These are phyloP conservation scores for Suillus variegatus DNA, from an alignment of 768 basidiomycete species.

Conservation along the genomic window DNA sequence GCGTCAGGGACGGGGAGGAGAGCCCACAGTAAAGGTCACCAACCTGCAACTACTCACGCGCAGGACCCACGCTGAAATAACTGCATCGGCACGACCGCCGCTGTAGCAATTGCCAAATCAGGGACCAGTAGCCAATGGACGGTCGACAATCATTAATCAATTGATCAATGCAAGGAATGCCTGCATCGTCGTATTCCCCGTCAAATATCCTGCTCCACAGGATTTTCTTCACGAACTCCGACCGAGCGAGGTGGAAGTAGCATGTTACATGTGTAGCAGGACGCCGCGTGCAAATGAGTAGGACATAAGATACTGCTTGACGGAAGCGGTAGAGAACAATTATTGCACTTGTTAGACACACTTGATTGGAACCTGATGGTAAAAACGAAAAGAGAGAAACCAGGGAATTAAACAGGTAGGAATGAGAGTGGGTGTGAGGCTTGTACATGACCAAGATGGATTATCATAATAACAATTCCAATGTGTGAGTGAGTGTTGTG, in stretches of 20 bases:
- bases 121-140: slow-evolving; percentile 2
- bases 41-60: slow-evolving; percentile 3
- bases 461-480: slow-evolving; percentile 38
- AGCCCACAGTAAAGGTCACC: slow-evolving; percentile 3
- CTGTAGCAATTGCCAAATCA: slow-evolving; percentile 4
- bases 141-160: slow-evolving; percentile 8
- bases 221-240: slow-evolving; percentile 13
- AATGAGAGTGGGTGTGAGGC: slow-evolving; percentile 32
- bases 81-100: slow-evolving; percentile 6
- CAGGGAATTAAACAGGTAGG: slow-evolving; percentile 30
- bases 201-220: slow-evolving; percentile 3
- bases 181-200: slow-evolving; percentile 3
- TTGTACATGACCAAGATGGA: slow-evolving; percentile 39
- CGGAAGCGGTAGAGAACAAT: slow-evolving; percentile 22
- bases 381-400: slow-evolving; percentile 15
- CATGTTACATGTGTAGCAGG: slow-evolving; percentile 23
- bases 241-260: slow-evolving; percentile 16
- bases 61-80: slow-evolving; percentile 6
- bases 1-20: not conserved
- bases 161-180: not conserved
- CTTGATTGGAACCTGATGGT: slow-evolving; percentile 19
- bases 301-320: slow-evolving; percentile 34
- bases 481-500: slow-evolving; percentile 15
- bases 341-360: slow-evolving; percentile 31
- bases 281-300: slow-evolving; percentile 21